Base-by-base conservation (phyloP, 2,329 filamentous ascomycete species). In the Aspergillus hortae region DNA sequence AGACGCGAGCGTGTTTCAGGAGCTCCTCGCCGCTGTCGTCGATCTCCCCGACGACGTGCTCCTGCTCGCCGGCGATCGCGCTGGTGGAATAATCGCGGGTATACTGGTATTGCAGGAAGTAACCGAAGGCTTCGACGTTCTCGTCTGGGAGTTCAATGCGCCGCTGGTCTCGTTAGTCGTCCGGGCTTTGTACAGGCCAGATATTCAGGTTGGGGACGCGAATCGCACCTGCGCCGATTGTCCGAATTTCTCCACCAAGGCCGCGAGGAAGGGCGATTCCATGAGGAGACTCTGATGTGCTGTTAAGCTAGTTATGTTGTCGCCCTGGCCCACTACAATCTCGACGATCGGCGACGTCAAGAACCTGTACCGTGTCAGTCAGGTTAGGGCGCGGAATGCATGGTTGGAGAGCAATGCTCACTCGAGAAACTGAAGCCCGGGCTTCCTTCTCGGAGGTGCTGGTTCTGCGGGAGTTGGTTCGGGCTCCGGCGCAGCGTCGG, bases 1-100 rank as follows among this genome's bases (percentile, higher is more conserved):
- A 96, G 58, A 96, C 83, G 57, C 88, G 87, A 19, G 92, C 92
- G 69, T 96, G 92, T 65, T 89, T 90, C 55, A 96, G 84, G 15
- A 96, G 85, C 66, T 92, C 88, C 12, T 87, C 81, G 59, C 91
- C 91, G n/a, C 82, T 83, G 67, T 89, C 80, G 73, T 96, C 91
- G 51, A 89, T 77, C 0, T 74, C 68, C 3, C 88, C 87, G 11
- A 84, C 69, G 6, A 80, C 73, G 0, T 86, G 81, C 66, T 92
- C 87, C 49, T 78, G 69, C 41, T 84, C 85, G 48, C 86, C 67
- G 62, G 85, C 80, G 17, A 80, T 71, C 33, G 69, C 68, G 49
- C 76, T 74, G 10, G 90, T 89, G 74, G 92, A 95, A 79, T 96
- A 94, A 74, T 95, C 89, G 67, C 82, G 82, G 1, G 88, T 92